Percentiles rank a stretch among this genome's conserved stretches.
These are phyloP conservation scores for Penicillium cinerascens DNA, from an alignment of 495 filamentous ascomycete genomes.

Conservation along the genomic window DNA sequence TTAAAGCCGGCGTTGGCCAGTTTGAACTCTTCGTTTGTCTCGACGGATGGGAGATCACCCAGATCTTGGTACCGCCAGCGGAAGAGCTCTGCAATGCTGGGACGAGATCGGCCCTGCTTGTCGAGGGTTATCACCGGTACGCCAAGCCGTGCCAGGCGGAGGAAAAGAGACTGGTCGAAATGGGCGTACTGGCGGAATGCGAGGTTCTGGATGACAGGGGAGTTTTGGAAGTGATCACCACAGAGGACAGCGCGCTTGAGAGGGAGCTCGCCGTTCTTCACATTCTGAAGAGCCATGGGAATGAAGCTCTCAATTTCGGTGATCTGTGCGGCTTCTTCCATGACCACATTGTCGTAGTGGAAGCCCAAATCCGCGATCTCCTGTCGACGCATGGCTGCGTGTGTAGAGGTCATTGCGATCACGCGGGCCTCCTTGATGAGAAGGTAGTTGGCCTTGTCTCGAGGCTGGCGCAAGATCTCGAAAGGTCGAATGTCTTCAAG, in stretches of 20 bases:
- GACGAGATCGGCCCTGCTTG: slow-evolving; percentile 84
- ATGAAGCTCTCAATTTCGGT: slow-evolving; percentile 98
- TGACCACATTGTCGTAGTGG: slow-evolving; percentile 95
- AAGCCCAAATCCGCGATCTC: slow-evolving; percentile 92
- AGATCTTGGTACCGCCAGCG: slow-evolving; percentile 88
- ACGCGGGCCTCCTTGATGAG: slow-evolving; percentile 92
- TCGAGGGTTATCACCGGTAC: slow-evolving; percentile 88
- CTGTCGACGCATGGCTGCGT: slow-evolving; percentile 93
- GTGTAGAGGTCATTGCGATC: slow-evolving; percentile 96
- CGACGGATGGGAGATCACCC: slow-evolving; percentile 72
- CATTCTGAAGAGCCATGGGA: slow-evolving; percentile 81
- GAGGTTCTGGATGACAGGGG: slow-evolving; percentile 89
- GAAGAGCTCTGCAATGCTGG: slow-evolving; percentile 85
- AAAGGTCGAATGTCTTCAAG: slow-evolving; percentile 93
- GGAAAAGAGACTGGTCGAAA: slow-evolving; percentile 92
- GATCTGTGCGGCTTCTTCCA: slow-evolving; percentile 99
- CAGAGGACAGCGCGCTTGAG: slow-evolving; percentile 88
- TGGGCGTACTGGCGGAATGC: slow-evolving; percentile 97
- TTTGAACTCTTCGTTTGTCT: slow-evolving; percentile 65
- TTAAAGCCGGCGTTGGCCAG: slow-evolving; percentile 87
- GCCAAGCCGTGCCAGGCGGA: slow-evolving; percentile 81
- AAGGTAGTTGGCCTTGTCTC: slow-evolving; percentile 93
- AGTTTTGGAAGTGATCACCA: slow-evolving; percentile 96
- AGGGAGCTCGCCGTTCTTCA: slow-evolving; percentile 64
- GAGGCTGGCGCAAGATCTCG: slow-evolving; percentile 81